Base-by-base conservation (phyloP, 306 rosid species). In the Gynostemma pentaphyllum region DNA sequence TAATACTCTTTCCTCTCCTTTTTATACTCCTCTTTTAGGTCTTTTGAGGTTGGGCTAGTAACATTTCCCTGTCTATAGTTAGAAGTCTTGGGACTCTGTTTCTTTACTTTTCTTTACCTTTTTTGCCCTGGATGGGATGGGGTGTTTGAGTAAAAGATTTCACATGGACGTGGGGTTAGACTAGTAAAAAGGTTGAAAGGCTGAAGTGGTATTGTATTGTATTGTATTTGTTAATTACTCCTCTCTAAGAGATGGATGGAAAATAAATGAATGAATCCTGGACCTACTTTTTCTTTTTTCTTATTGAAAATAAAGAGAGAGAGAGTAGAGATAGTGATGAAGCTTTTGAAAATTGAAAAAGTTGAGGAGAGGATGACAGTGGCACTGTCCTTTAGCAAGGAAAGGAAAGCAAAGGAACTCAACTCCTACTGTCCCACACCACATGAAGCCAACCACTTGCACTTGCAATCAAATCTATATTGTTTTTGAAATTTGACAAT, bases 231-330 rank as follows among this genome's bases (percentile, higher is more conserved):
- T 59, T 21, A 47, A 36, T 60, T 60, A 60, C 48, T 40, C 66
- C 64, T 59, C 64, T 59, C 64, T 59, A 36, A 59, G 64, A 59
- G 44, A 29, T 45, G 64, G 45, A 18, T 36, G 64, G 46, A 34
- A 28, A 56, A 37, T 39, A 13, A 60, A 60, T 60, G 30, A 9
- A 60, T 39, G 32, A 23, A 60, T 2, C 23, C 48, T 57, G 64
- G 30, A 16, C n/a, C 45, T 56, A 18, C 30, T 37, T 37, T 53
- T 21, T 36, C 6, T 22, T 37, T 2, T 15, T 7, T 27, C 23
- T 23, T 49, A 9, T 22, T 9, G 28, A 21, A 15, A 34, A 34
- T 5, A 9, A 4, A 34, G 4, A 34, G 9, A 52, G 3, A 4
- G 40, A 54, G 23, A 15, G 41, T 2, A 56, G 28, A 59, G 27